Percentiles rank a stretch among this genome's conserved stretches.
These are phyloP conservation scores for Penicillium angulare DNA, from an alignment of 495 filamentous ascomycete genomes.

Conservation along the genomic window DNA sequence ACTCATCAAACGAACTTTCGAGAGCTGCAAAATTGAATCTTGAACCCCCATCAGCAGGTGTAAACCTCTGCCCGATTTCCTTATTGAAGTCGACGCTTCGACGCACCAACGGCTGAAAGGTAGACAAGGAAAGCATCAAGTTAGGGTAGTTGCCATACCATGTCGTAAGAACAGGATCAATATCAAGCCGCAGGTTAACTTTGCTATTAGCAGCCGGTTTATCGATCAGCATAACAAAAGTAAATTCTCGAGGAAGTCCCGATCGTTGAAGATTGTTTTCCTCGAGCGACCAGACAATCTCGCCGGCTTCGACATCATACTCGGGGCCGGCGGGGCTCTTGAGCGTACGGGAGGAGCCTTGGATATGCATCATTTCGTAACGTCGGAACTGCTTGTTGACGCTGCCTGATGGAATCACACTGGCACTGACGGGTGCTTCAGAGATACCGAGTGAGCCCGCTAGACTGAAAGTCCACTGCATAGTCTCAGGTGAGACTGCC, in stretches of 20 bases:
- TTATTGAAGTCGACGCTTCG: conserved; percentile 32
- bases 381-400: conserved; percentile 40
- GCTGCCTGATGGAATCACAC: conserved; percentile 40
- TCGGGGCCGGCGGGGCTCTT: conserved; percentile 30
- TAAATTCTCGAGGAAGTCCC: conserved; percentile 55
- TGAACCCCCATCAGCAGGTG: conserved; percentile 20
- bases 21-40: conserved; percentile 44
- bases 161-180: conserved; percentile 40
- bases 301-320: conserved; percentile 43
- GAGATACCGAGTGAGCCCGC: conserved; percentile 48
- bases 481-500: conserved; percentile 49
- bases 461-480: conserved; percentile 53
- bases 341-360: conserved; percentile 46
- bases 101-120: conserved; percentile 29
- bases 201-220: conserved; percentile 34
- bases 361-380: conserved; percentile 55
- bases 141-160: conserved; percentile 33
- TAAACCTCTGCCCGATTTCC: conserved; percentile 41
- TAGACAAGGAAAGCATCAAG: conserved; percentile 26
- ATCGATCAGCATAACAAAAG: conserved; percentile 51
- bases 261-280: conserved; percentile 51
- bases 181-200: conserved; percentile 30
- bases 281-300: conserved; percentile 52
- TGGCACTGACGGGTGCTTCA: conserved; percentile 44
- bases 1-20: conserved; percentile 40